phyloP scores from a whole-genome alignment of 345 rosid genomes.

The Brassica rapa region DNA sequence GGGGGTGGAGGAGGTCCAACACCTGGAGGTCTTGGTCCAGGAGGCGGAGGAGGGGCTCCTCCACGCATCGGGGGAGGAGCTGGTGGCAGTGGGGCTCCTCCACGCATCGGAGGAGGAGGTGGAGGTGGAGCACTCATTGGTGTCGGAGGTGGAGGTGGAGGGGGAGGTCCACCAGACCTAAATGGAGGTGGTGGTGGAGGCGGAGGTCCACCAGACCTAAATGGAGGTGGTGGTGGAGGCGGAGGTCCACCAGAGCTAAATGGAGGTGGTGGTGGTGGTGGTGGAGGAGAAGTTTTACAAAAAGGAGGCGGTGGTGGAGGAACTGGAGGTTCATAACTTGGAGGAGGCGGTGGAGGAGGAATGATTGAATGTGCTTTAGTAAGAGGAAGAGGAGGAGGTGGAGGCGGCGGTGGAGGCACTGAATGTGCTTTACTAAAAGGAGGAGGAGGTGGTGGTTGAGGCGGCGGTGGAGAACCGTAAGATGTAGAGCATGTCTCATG shows the following conservation, averaged over 20 bases:
- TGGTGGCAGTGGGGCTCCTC: constrained; percentile 29
- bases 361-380: constrained; percentile 18
- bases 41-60: constrained; percentile 57
- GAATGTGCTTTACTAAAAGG: neutral
- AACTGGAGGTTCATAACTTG: neutral
- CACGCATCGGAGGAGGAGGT: constrained; percentile 41
- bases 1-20: constrained; percentile 81
- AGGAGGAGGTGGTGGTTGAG: constrained; percentile 48
- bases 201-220: constrained; percentile 32
- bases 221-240: constrained; percentile 42
- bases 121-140: constrained; percentile 34
- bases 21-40: constrained; percentile 68
- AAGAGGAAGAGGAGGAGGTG: neutral
- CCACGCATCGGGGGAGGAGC: constrained; percentile 48
- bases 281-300: constrained; percentile 43
- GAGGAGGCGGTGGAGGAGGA: constrained; percentile 41
- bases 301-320: constrained; percentile 40
- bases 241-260: constrained; percentile 1
- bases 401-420: constrained; percentile 38
- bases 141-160: constrained; percentile 43
- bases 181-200: constrained; percentile 38
- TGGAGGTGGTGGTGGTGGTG: constrained; percentile 45
- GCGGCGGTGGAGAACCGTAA: constrained; percentile 38
- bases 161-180: neutral
- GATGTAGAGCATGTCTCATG: constrained; percentile 24